Evolutionary conservation across 345 rosid genomes (phyloP).

Genomic region (Syzygium oleosum): DNA sequence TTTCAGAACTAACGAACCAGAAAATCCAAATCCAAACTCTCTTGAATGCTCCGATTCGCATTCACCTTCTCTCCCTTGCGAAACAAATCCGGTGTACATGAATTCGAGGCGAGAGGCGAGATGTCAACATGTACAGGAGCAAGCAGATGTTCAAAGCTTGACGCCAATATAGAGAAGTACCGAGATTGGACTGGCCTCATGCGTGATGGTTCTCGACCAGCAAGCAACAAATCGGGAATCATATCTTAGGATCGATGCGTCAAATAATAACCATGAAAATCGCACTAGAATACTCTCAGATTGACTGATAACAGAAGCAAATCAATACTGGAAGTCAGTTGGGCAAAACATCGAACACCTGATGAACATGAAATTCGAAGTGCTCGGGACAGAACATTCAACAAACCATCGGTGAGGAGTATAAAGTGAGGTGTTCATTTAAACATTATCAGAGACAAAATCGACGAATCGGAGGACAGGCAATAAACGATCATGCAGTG

Average conservation of each 20-base stretch:
- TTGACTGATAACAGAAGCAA: neutral
- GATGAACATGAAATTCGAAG: neutral
- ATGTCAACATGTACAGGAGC: neutral
- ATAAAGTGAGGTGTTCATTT: neutral
- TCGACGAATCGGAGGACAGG: neutral
- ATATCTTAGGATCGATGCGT: neutral
- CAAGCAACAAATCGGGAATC: neutral
- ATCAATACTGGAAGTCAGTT: neutral
- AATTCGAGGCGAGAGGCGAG: neutral
- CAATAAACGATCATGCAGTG: neutral
- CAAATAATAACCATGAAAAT: neutral
- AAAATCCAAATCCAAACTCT: conserved; percentile 15
- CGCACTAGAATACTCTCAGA: neutral
- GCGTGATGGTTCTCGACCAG: neutral
- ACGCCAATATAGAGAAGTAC: neutral
- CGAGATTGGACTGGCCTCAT: neutral
- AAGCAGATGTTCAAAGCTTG: neutral
- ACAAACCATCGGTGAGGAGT: neutral
- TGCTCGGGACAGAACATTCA: neutral
- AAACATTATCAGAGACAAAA: too few species aligned
- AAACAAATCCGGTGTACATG: neutral
- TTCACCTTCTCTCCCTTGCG: neutral
- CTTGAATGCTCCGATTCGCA: accelerated
- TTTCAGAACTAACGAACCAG: neutral
- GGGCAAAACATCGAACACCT: neutral